phyloP scores from a whole-genome alignment of 768 basidiomycete genomes.

The Chalciporus chontae region DNA sequence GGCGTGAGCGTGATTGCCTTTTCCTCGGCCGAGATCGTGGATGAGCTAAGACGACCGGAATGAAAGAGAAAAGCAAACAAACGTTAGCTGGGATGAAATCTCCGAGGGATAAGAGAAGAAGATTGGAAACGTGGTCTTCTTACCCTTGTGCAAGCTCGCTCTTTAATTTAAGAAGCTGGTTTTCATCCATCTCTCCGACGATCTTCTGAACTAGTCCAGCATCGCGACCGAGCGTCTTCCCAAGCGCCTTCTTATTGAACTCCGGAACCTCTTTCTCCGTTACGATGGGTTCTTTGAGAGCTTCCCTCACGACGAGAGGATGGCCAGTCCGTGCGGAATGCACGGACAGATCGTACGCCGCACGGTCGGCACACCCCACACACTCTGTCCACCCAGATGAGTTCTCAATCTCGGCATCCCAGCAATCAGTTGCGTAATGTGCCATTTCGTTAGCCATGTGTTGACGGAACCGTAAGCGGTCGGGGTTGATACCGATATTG shows the following conservation, averaged over 20 bases:
- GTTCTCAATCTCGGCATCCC: slow-evolving; percentile 98
- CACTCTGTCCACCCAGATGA: slow-evolving; percentile 92
- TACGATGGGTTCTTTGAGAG: slow-evolving; percentile 79
- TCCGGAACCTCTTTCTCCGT: slow-evolving; percentile 75
- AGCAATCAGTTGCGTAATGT: slow-evolving; percentile 98
- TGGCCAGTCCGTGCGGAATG: slow-evolving; percentile 83
- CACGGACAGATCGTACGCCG: slow-evolving; percentile 93
- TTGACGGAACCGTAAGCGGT: slow-evolving; percentile 87
- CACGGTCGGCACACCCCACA: slow-evolving; percentile 97
- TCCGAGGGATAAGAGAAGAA: slow-evolving; percentile 2
- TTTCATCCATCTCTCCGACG: slow-evolving; percentile 66
- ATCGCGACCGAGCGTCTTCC: slow-evolving; percentile 86
- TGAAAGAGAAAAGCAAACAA: background rate
- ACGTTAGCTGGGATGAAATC: slow-evolving; percentile 1
- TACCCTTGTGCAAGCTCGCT: slow-evolving; percentile 74
- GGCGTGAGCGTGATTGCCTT: slow-evolving; percentile 68
- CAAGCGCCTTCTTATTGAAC: slow-evolving; percentile 85
- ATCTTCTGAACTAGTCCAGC: slow-evolving; percentile 61
- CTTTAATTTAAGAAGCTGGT: slow-evolving; percentile 61
- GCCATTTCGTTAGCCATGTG: slow-evolving; percentile 99
- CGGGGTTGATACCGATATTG: slow-evolving; percentile 86
- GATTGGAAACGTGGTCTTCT: slow-evolving; percentile 19
- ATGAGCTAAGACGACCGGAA: slow-evolving; percentile 37
- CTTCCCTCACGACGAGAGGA: slow-evolving; percentile 81
- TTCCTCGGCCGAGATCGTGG: slow-evolving; percentile 58